These are phyloP conservation scores for Geoglossum glabrum DNA, from an alignment of 495 filamentous ascomycete genomes.

Conservation along the genomic window DNA sequence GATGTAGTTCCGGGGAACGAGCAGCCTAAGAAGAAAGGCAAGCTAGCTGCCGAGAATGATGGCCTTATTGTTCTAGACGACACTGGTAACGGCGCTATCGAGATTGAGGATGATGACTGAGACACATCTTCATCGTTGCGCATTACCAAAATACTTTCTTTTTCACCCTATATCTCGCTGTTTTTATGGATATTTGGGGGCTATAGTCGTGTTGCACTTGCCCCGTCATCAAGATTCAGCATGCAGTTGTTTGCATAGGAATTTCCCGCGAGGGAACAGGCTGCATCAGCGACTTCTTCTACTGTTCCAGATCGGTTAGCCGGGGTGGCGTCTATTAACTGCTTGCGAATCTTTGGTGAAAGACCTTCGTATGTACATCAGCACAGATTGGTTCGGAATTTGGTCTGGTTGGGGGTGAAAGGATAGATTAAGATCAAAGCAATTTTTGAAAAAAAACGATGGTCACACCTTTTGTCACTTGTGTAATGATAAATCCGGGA, in stretches of 20 bases:
- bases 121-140: conserved; percentile 1
- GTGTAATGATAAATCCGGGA: conserved; percentile 66
- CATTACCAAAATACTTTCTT: background rate
- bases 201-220: conserved; percentile 31
- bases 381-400: background rate
- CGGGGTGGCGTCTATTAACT: conserved; percentile 30
- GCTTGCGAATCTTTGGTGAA: background rate
- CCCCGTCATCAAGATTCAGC: conserved; percentile 67
- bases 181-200: conserved; percentile 1
- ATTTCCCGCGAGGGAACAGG: conserved; percentile 56
- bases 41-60: conserved; percentile 18
- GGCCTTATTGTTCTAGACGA: conserved; percentile 28
- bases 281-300: conserved; percentile 63
- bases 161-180: background rate
- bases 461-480: conserved; percentile 55
- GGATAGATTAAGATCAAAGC: background rate
- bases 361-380: conserved; percentile 15
- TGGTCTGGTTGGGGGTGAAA: background rate
- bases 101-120: conserved; percentile 48
- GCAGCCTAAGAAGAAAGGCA: conserved; percentile 25
- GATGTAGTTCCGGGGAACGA: conserved; percentile 23
- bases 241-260: conserved; percentile 69
- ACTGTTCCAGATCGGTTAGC: conserved; percentile 45
- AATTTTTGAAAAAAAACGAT: background rate
- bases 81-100: conserved; percentile 40